Evolutionary conservation across 1,284 basidiomycete species (phyloP).

Genomic region (Ustilago esculenta): DNA sequence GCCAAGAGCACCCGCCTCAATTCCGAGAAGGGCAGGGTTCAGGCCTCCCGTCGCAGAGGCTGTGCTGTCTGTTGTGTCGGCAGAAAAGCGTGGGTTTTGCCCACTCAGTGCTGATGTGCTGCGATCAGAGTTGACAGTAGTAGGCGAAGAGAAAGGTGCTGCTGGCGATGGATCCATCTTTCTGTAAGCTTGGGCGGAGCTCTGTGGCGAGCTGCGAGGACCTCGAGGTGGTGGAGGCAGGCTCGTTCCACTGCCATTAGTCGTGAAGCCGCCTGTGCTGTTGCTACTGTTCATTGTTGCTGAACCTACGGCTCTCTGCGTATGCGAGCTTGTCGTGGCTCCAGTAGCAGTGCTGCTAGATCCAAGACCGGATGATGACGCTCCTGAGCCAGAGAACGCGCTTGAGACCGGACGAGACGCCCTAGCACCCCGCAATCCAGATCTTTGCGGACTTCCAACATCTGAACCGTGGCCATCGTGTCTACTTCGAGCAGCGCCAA

Average conservation of each 20-base stretch:
- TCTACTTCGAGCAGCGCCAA: constrained; percentile 1
- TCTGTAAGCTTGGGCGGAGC: background rate
- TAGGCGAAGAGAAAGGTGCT: background rate
- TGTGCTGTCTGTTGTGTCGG: constrained; percentile 15
- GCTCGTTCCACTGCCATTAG: constrained; percentile 28
- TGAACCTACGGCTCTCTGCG: constrained; percentile 4
- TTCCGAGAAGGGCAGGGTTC: constrained; percentile 35
- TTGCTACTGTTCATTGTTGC: constrained; percentile 40
- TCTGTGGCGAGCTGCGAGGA: constrained; percentile 18
- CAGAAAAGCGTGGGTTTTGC: constrained; percentile 14
- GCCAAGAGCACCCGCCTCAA: constrained; percentile 25
- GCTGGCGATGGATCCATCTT: constrained; percentile 13
- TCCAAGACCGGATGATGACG: background rate
- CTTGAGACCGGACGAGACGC: constrained; percentile 13
- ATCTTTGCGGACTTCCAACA: background rate
- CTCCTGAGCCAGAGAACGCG: constrained; percentile 9
- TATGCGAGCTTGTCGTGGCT: constrained; percentile 9
- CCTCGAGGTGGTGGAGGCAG: constrained; percentile 43
- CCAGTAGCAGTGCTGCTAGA: constrained; percentile 8
- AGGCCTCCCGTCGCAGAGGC: constrained; percentile 11
- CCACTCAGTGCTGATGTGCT: background rate
- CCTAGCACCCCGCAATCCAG: background rate
- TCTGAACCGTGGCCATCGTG: background rate
- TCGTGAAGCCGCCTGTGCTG: constrained; percentile 40
- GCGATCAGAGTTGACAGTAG: background rate